A percentile compares a stretch with the other conserved stretches of the same genome.
phyloP scores from a whole-genome alignment of 345 rosid genomes.

The Populus alba region DNA sequence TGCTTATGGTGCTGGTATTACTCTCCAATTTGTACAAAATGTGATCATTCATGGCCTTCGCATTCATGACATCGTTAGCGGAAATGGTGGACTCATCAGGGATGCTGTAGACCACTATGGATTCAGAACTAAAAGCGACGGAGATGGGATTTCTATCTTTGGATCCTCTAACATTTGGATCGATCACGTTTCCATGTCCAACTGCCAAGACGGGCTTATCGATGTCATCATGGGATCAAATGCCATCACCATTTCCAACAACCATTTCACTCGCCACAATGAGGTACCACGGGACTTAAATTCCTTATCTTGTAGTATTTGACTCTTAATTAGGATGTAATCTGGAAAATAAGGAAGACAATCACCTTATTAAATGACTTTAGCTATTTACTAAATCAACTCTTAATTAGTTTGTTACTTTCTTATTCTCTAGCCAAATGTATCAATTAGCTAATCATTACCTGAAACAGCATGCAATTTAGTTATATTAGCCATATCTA shows the following conservation, averaged over 20 bases:
- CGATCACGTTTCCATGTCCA: slow-evolving; percentile 72
- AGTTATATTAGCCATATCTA: too few relatives aligned
- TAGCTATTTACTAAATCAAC: too few relatives aligned
- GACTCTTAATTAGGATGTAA: background rate
- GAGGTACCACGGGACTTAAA: slow-evolving; percentile 35
- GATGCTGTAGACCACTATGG: slow-evolving; percentile 63
- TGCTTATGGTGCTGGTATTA: slow-evolving; percentile 63
- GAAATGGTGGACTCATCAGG: slow-evolving; percentile 59
- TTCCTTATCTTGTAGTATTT: too few relatives aligned
- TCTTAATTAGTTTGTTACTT: too few relatives aligned
- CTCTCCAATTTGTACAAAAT: slow-evolving; percentile 50
- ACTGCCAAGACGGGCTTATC: slow-evolving; percentile 63
- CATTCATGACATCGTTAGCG: slow-evolving; percentile 47
- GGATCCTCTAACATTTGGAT: slow-evolving; percentile 68
- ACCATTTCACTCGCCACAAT: slow-evolving; percentile 72
- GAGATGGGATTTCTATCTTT: slow-evolving; percentile 71
- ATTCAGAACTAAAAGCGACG: slow-evolving; percentile 59
- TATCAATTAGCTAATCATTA: too few relatives aligned
- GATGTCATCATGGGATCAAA: slow-evolving; percentile 72
- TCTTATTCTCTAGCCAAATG: too few relatives aligned
- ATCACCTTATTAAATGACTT: too few relatives aligned
- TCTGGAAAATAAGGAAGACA: too few relatives aligned
- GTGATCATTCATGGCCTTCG: slow-evolving; percentile 65
- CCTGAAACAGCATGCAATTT: too few relatives aligned
- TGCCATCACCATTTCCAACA: slow-evolving; percentile 75